These are phyloP conservation scores for Fulvia fulva DNA, from an alignment of 2,329 filamentous ascomycete genomes.

Conservation along the genomic window DNA sequence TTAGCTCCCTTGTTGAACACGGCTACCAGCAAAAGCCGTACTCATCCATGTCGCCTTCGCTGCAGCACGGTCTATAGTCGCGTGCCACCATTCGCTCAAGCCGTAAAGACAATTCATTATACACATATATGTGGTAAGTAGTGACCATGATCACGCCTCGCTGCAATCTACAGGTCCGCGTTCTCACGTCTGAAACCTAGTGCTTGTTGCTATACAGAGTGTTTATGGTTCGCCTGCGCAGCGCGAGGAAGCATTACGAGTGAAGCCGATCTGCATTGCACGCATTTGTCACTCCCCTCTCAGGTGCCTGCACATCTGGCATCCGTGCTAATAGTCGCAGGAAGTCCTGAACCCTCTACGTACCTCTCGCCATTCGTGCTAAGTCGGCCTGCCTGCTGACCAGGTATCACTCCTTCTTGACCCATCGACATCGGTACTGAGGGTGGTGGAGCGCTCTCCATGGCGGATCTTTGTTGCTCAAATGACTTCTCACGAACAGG, in stretches of 20 bases:
- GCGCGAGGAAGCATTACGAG: too few species aligned
- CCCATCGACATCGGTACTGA: neutral
- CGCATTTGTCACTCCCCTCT: neutral
- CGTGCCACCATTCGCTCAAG: too few species aligned
- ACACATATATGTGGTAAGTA: constrained; percentile 8
- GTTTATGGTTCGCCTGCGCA: neutral
- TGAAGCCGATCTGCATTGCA: too few species aligned
- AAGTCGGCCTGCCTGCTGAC: neutral
- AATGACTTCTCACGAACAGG: constrained; percentile 22
- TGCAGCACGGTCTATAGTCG: too few species aligned
- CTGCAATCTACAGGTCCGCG: neutral
- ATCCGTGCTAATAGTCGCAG: neutral
- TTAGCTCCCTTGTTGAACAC: neutral
- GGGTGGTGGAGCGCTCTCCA: constrained; percentile 1
- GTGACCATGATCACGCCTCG: neutral
- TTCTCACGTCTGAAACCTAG: constrained; percentile 2
- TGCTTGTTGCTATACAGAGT: neutral
- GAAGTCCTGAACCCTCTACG: neutral
- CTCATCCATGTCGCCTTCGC: too few species aligned
- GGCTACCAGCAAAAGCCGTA: neutral
- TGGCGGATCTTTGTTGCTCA: constrained; percentile 11
- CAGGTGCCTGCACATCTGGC: neutral
- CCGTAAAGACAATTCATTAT: constrained; percentile 5
- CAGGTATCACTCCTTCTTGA: neutral
- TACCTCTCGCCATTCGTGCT: neutral